These are phyloP conservation scores for Cucumis hystrix DNA, from an alignment of 306 rosid genomes.

Conservation along the genomic window DNA sequence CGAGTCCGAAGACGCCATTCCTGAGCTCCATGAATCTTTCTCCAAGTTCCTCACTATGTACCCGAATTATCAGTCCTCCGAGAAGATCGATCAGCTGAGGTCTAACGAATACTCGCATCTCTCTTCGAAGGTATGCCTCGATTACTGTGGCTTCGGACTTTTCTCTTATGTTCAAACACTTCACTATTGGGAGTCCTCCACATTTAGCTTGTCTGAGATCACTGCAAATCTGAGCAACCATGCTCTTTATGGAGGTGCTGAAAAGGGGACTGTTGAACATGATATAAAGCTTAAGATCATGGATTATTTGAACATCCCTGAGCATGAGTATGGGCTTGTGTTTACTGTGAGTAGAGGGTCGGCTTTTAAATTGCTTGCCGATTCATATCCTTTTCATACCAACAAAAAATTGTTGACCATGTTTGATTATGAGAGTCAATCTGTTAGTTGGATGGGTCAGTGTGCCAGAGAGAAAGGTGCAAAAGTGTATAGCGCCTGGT, in stretches of 20 bases:
- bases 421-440: slow-evolving; percentile 97
- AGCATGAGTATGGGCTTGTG: slow-evolving; percentile 87
- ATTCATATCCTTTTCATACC: slow-evolving; percentile 84
- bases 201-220: slow-evolving; percentile 92
- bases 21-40: slow-evolving; percentile 46
- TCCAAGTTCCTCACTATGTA: slow-evolving; percentile 83
- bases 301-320: slow-evolving; percentile 94
- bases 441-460: slow-evolving; percentile 93
- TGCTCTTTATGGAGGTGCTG: slow-evolving; percentile 87
- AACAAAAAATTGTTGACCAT: slow-evolving; percentile 82
- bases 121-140: slow-evolving; percentile 94
- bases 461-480: slow-evolving; percentile 89
- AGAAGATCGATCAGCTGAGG: slow-evolving; percentile 83
- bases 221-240: slow-evolving; percentile 91
- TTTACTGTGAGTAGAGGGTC: slow-evolving; percentile 96
- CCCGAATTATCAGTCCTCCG: slow-evolving; percentile 71
- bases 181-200: slow-evolving; percentile 90
- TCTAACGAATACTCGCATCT: slow-evolving; percentile 71
- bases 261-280: slow-evolving; percentile 77
- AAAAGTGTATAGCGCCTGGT: slow-evolving; percentile 80
- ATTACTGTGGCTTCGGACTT: slow-evolving; percentile 93
- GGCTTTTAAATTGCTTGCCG: slow-evolving; percentile 73
- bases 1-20: slow-evolving; percentile 56
- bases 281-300: slow-evolving; percentile 72
- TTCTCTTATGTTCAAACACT: slow-evolving; percentile 83